Conservation (phyloP, 768 basidiomycete species). For the Suillus lakei region DNA sequence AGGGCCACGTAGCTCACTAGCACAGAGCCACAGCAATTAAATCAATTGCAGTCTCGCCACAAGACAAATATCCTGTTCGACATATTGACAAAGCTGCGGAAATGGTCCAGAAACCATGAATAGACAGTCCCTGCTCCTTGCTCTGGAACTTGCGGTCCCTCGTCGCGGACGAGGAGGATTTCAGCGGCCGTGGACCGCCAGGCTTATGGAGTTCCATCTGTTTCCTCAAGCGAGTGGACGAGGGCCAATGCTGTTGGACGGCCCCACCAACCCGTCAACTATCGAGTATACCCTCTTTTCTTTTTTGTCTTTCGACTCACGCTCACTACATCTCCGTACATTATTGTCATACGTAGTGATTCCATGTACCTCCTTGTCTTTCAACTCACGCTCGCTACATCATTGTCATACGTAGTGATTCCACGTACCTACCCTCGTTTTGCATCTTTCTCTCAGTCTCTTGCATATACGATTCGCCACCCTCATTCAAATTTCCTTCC, state of each 20-base stretch:
- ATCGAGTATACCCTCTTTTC: neutral
- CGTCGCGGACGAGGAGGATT: too few species aligned
- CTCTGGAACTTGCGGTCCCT: neutral
- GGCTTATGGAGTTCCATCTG: neutral
- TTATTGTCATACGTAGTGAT: neutral
- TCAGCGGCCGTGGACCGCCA: neutral
- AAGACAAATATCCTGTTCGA: neutral
- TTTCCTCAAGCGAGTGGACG: neutral
- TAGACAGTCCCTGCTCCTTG: too few species aligned
- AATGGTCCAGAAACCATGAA: neutral
- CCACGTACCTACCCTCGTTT: too few species aligned
- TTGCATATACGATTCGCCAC: neutral
- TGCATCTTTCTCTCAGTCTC: neutral
- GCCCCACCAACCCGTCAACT: neutral
- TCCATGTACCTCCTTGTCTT: too few species aligned
- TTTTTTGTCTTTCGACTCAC: neutral
- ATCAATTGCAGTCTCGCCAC: neutral
- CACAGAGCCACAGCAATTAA: neutral
- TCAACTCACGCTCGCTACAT: too few species aligned
- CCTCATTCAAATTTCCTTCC: neutral
- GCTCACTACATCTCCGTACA: neutral
- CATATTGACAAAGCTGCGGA: neutral
- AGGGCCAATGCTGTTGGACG: neutral
- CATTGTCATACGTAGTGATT: too few species aligned
- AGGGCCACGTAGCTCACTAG: neutral